A percentile compares a stretch with the other conserved stretches of the same genome.
These are phyloP conservation scores for Camellia sinensis DNA, from an alignment of 148 eudicot genomes.

Conservation along the genomic window DNA sequence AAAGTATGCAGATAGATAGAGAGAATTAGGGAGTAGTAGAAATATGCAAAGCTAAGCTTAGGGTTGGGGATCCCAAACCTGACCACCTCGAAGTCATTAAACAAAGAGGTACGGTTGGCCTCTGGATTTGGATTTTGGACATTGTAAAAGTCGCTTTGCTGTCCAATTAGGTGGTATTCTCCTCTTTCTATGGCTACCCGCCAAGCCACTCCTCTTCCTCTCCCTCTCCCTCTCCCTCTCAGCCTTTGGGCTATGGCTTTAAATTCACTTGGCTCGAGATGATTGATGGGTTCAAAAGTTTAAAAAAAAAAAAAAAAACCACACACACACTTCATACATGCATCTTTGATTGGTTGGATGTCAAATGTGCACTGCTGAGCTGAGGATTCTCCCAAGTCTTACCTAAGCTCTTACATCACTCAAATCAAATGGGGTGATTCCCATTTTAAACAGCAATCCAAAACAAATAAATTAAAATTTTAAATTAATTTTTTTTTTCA, in stretches of 20 bases:
- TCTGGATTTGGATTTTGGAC: constrained; percentile 18
- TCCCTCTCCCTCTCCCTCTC: background rate
- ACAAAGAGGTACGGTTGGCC: constrained; percentile 19
- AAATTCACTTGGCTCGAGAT: constrained; percentile 27
- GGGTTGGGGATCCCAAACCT: constrained; percentile 36
- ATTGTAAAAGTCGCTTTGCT: constrained; percentile 11
- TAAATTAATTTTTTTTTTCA: too few relatives aligned
- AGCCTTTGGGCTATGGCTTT: background rate
- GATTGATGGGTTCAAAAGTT: constrained; percentile 17
- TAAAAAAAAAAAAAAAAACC: background rate
- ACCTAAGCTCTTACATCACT: constrained; percentile 5
- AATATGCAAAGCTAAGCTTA: background rate
- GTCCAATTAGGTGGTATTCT: constrained; percentile 28
- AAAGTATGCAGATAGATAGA: background rate
- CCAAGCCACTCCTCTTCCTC: constrained; percentile 10
- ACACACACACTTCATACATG: background rate
- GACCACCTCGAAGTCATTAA: constrained; percentile 33
- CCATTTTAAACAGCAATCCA: too few relatives aligned
- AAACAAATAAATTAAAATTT: too few relatives aligned
- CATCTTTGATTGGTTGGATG: background rate
- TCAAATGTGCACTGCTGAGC: background rate
- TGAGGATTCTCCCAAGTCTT: background rate
- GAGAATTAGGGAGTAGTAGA: background rate
- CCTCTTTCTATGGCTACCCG: constrained; percentile 20
- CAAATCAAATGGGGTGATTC: too few relatives aligned